Evolutionary conservation across 495 filamentous ascomycete species (phyloP).

Genomic region (Hypoxylon lienhwacheense): DNA sequence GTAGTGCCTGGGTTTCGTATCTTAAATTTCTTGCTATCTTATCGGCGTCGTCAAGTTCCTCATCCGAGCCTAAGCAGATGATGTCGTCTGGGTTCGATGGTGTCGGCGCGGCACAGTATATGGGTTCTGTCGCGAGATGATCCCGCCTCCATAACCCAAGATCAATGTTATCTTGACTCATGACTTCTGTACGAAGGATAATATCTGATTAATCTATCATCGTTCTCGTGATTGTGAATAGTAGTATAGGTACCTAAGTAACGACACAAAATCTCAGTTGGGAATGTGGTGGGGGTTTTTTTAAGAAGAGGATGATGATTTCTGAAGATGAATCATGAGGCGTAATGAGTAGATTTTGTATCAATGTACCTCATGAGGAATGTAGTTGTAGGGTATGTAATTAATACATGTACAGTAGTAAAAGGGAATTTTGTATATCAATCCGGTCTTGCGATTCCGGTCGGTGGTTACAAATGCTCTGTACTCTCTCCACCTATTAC

Average conservation of each 20-base stretch:
- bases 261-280: too few species aligned
- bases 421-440: too few species aligned
- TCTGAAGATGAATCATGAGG: too few species aligned
- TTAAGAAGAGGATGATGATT: too few species aligned
- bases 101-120: constrained; percentile 48
- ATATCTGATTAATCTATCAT: neutral
- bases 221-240: neutral
- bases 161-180: constrained; percentile 15
- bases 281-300: too few species aligned
- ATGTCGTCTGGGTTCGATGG: constrained; percentile 44
- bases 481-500: too few species aligned
- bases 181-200: constrained; percentile 5
- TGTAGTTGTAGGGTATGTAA: too few species aligned
- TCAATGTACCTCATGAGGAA: too few species aligned
- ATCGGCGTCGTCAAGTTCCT: constrained; percentile 49
- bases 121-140: constrained; percentile 44
- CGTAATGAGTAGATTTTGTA: too few species aligned
- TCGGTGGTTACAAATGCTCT: too few species aligned
- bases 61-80: constrained; percentile 59
- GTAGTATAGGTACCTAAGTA: neutral
- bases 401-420: too few species aligned
- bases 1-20: constrained; percentile 60
- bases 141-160: constrained; percentile 10
- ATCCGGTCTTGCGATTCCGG: too few species aligned
- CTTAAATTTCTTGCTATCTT: constrained; percentile 53